Base-by-base conservation (phyloP, 1,284 basidiomycete genomes). In the Puccinia coronata region DNA sequence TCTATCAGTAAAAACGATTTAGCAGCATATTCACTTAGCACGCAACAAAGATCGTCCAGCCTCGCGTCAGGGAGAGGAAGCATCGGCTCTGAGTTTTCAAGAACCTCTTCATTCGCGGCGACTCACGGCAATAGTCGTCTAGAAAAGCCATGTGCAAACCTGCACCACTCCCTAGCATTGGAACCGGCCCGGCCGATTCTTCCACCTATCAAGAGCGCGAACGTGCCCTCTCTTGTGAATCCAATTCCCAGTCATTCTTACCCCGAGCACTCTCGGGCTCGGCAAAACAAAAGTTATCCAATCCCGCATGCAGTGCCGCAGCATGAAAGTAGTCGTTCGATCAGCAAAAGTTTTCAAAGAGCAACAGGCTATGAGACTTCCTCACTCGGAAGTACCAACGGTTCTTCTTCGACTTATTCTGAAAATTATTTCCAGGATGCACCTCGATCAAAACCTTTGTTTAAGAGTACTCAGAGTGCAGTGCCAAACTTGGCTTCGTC, bases 11-110 rank as follows among this genome's bases (percentile, higher is more conserved):
- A 65, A 41, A 77, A 67, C 61, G 74, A 77, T 43, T 53, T 77
- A 28, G 57, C 74, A 25, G 74, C 74, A 39, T 77, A 77, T 49
- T 77, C 74, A 51, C 74, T 77, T 36, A 77, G 74, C 18, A 77
- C 47, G 18, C 57, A 47, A n/a, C 74, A 75, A 47, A 57, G 72
- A 47, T 34, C 57, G 55, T 75, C 72, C 8, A 72, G 20, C 51
- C 49, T 51, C 18, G 49, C 47, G 34, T 25, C 34, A 55, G 70
- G 14, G 11, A 20, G 70, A 39, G 70, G 70, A 51, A 72, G n/a
- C 49, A 28, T 16, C 59, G 18, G 72, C 55, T 61, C 57, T 75
- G 55, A 75, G 43, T 18, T 43, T 20, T 53, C 43, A 5, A 75
- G 53, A 53, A 1, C 25, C 2, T 61, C 72, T 43, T n/a, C 57